A percentile compares a stretch with the other conserved stretches of the same genome.
Conservation (phyloP, 1,284 basidiomycete genomes). For the Naganishia albida region DNA sequence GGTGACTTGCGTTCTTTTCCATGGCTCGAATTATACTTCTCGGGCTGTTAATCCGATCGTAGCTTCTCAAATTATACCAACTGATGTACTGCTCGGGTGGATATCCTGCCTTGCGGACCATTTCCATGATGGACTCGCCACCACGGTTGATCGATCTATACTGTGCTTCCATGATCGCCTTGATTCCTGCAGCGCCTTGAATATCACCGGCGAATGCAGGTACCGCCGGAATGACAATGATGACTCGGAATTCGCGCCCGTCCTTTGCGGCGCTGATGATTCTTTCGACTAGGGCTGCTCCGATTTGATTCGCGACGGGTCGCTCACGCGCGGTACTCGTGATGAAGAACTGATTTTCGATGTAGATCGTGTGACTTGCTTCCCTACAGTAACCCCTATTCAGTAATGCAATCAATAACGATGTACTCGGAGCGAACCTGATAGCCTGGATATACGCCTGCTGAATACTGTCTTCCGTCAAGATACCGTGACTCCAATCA, state of each 20-base stretch:
- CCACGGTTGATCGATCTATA: conserved; percentile 71
- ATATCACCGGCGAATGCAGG: conserved; percentile 68
- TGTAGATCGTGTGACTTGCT: conserved; percentile 65
- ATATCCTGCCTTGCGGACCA: conserved; percentile 25
- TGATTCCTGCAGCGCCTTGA: conserved; percentile 67
- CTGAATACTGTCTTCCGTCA: conserved; percentile 81
- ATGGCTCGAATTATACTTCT: conserved; percentile 52
- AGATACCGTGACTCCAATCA: conserved; percentile 89
- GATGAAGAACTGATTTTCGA: conserved; percentile 60
- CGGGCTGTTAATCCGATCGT: conserved; percentile 85
- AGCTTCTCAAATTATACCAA: conserved; percentile 85
- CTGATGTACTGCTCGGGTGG: conserved; percentile 63
- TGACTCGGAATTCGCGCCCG: conserved; percentile 76
- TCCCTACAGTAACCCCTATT: conserved; percentile 56
- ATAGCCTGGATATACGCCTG: conserved; percentile 76
- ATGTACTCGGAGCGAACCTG: conserved; percentile 1
- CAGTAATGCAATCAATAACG: too few species aligned
- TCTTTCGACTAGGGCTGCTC: conserved; percentile 74
- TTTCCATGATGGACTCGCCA: conserved; percentile 30
- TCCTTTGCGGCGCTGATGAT: conserved; percentile 74
- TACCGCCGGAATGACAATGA: conserved; percentile 71
- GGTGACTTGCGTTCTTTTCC: conserved; percentile 58
- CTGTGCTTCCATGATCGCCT: conserved; percentile 58
- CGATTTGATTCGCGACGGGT: conserved; percentile 78
- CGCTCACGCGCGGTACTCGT: conserved; percentile 65